Conservation (phyloP, 1,284 basidiomycete species). For the Rhodotorula glutinis region DNA sequence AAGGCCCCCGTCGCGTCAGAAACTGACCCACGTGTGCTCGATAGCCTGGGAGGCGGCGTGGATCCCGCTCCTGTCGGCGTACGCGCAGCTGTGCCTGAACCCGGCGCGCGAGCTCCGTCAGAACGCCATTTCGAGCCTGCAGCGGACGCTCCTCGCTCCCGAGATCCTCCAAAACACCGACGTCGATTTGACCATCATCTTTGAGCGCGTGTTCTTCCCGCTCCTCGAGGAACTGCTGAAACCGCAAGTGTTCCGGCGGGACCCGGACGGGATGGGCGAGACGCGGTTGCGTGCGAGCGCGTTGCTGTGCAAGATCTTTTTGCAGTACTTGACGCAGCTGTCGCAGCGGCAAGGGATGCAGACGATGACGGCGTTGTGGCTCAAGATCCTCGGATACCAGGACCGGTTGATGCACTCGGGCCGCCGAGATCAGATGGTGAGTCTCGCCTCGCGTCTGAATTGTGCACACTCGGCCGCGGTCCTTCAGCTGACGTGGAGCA, state of each 20-base stretch:
- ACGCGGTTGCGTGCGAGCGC: conserved; percentile 81
- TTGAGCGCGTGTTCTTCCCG: conserved; percentile 87
- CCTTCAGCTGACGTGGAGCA: too few species aligned
- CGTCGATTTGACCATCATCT: conserved; percentile 71
- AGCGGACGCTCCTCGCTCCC: conserved; percentile 79
- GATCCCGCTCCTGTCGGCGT: conserved; percentile 71
- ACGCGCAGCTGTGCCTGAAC: conserved; percentile 82
- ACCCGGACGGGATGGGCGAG: conserved; percentile 83
- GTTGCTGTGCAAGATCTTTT: conserved; percentile 88
- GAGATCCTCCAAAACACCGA: conserved; percentile 62
- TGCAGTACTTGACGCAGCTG: conserved; percentile 82
- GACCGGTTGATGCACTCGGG: conserved; percentile 85
- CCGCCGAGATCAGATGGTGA: conserved; percentile 77
- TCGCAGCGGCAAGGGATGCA: conserved; percentile 57
- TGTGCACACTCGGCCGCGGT: too few species aligned
- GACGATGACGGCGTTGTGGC: conserved; percentile 77
- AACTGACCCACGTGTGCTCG: background rate
- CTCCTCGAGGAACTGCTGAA: conserved; percentile 87
- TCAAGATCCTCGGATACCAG: conserved; percentile 84
- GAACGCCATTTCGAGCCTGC: conserved; percentile 75
- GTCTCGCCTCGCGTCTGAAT: conserved; percentile 46
- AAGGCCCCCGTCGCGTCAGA: background rate
- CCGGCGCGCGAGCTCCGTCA: conserved; percentile 81
- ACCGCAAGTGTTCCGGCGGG: conserved; percentile 72
- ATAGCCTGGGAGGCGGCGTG: conserved; percentile 78